phyloP scores from a whole-genome alignment of 2,329 filamentous ascomycete genomes.

The Colletotrichum liriopes region DNA sequence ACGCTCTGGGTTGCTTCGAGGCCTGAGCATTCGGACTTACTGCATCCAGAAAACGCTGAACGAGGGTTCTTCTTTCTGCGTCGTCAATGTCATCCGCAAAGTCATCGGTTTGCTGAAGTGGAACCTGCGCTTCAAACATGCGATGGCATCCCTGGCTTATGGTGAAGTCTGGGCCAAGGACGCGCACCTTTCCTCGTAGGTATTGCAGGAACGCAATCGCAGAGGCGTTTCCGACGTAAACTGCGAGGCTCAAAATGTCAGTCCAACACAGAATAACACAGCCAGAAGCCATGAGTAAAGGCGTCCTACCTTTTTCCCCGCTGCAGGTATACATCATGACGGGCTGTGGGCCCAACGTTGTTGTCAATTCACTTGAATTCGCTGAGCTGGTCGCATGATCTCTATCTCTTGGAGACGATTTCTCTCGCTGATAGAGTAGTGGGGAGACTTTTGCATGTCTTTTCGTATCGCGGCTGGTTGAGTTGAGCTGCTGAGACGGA shows the following conservation, averaged over 20 bases:
- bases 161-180: constrained; percentile 71
- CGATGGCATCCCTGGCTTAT: constrained; percentile 65
- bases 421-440: not conserved
- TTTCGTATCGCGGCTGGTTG: not conserved
- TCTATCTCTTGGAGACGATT: not conserved
- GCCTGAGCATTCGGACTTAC: not conserved
- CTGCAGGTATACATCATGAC: constrained; percentile 28
- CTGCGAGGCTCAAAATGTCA: constrained; percentile 46
- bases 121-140: constrained; percentile 65
- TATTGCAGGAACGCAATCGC: constrained; percentile 71
- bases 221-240: constrained; percentile 66
- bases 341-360: not conserved
- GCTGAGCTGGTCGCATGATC: not conserved
- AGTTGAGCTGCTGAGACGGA: not conserved
- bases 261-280: not conserved
- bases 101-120: not conserved
- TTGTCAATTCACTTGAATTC: no score
- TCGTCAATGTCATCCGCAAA: constrained; percentile 19
- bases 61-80: not conserved
- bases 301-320: constrained; percentile 12
- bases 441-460: not conserved
- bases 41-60: constrained; percentile 26
- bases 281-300: not conserved
- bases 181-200: constrained; percentile 62
- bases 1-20: not conserved